Percentiles rank a stretch among this genome's conserved stretches.
phyloP scores from a whole-genome alignment of 2,329 filamentous ascomycete genomes.

The Rutstroemia sp. region DNA sequence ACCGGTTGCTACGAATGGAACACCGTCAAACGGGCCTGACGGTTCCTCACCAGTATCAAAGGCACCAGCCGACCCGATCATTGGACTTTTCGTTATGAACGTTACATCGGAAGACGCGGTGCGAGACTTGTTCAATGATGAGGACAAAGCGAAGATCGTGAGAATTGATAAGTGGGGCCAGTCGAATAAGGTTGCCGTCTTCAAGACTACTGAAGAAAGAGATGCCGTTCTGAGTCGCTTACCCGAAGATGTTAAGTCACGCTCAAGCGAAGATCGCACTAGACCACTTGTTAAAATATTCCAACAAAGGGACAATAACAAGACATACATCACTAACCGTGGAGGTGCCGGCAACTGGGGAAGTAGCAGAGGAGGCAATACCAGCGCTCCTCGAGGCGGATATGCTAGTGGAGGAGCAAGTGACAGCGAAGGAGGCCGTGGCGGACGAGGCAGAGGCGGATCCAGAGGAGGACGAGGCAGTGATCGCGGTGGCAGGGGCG shows the following conservation, averaged over 20 bases:
- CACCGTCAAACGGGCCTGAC: conserved; percentile 39
- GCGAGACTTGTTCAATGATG: conserved; percentile 71
- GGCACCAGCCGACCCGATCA: conserved; percentile 57
- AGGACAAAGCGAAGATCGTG: conserved; percentile 74
- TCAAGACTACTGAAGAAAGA: conserved; percentile 72
- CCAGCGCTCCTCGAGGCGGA: conserved; percentile 51
- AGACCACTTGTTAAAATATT: conserved; percentile 81
- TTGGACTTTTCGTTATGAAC: conserved; percentile 86
- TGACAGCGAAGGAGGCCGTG: conserved; percentile 57
- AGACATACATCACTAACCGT: conserved; percentile 46
- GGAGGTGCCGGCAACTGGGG: conserved; percentile 63
- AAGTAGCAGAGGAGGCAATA: conserved; percentile 55
- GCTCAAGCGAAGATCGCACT: conserved; percentile 60
- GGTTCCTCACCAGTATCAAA: conserved; percentile 53
- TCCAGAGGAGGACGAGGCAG: conserved; percentile 47
- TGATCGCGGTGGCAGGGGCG: conserved; percentile 48
- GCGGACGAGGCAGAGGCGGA: conserved; percentile 44
- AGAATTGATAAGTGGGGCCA: conserved; percentile 73
- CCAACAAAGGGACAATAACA: conserved; percentile 56
- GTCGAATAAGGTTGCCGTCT: conserved; percentile 79
- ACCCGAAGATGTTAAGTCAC: conserved; percentile 68
- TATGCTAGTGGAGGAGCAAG: conserved; percentile 82
- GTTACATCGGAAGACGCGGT: conserved; percentile 77
- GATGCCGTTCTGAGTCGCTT: conserved; percentile 70
- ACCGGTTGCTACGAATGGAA: conserved; percentile 42